Percentiles rank a stretch among this genome's conserved stretches.
Evolutionary conservation across 306 rosid species (phyloP).

Genomic region (Lotus japonicus): DNA sequence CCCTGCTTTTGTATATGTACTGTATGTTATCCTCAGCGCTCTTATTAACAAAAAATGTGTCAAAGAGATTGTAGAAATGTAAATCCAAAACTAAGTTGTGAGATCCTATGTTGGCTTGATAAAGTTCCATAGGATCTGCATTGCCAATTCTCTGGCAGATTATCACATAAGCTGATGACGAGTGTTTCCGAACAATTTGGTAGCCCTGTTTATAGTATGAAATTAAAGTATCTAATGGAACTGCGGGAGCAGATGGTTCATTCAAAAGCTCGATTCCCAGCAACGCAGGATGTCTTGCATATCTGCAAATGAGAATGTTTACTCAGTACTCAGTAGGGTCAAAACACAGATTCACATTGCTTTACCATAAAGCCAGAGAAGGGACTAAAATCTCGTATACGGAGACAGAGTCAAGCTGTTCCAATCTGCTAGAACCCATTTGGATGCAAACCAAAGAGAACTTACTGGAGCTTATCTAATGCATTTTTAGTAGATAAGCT

Average conservation of each 20-base stretch:
- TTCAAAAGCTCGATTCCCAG: slow-evolving; percentile 87
- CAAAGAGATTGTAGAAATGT: slow-evolving; percentile 67
- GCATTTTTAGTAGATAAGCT: too few relatives aligned
- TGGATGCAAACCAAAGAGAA: too few relatives aligned
- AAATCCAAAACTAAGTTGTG: slow-evolving; percentile 31
- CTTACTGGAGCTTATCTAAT: too few relatives aligned
- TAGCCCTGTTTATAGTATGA: slow-evolving; percentile 80
- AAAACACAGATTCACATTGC: not conserved
- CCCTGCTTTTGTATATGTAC: slow-evolving; percentile 63
- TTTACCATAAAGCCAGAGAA: not conserved
- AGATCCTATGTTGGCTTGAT: slow-evolving; percentile 52
- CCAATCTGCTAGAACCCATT: too few relatives aligned
- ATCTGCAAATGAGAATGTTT: slow-evolving; percentile 46
- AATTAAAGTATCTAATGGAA: slow-evolving; percentile 56
- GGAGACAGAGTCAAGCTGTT: too few relatives aligned
- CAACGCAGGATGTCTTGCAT: slow-evolving; percentile 59
- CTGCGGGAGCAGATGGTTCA: slow-evolving; percentile 71
- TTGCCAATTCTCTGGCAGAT: slow-evolving; percentile 84
- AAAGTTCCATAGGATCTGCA: slow-evolving; percentile 87
- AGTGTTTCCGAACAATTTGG: slow-evolving; percentile 64
- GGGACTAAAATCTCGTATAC: too few relatives aligned
- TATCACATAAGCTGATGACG: slow-evolving; percentile 70
- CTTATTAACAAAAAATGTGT: slow-evolving; percentile 61
- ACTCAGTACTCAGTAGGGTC: slow-evolving; percentile 14
- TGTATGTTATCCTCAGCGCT: slow-evolving; percentile 60